Evolutionary conservation across 148 eudicot species (phyloP), one percentile per base, ranked within the genome.

Genomic region (Hydrangea macrophylla): DNA sequence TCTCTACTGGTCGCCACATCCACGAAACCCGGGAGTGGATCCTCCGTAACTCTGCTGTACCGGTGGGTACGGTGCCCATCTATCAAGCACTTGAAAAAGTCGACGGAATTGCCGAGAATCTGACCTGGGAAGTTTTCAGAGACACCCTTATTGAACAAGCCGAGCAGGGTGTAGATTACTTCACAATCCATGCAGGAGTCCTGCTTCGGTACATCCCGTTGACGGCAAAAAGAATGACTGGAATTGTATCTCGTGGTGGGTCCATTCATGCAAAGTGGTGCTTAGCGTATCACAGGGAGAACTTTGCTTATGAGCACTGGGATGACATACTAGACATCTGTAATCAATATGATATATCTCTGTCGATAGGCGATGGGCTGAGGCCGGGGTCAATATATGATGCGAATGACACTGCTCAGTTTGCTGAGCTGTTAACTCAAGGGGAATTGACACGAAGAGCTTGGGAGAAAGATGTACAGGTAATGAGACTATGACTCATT

Each of bases 11-110:
- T 24, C 95, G 90, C 23, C 98, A 93, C 79, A 93, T 93, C 66
- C 98, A 93, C n/a, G 98, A 93, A 76, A 93, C 98, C 18, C 96
- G 98, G 67, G 98, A 93, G 69, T 93, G 96, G 96, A 93, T 93
- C 78, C 72, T 93, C 15, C 89, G 96, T 9, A 93, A 93, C 75
- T 90, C 98, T 0, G 67, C 98, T 65, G 98, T 93, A 44, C 98
- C 98, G 6, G 98, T 93, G 55, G 98, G 98, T 7, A 93, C 98
- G 2, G 98, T 93, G 57, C 98, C 98, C 31, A 93, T 93, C 68
- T 93, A 93, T 64, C 98, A 93, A 81, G 96, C 98, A n/a, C 85
- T 93, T 51, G 98, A 93, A 68, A 93, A 90, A 76, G 98, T 93
- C 62, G 79, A 93, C 55, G 98, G 98, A 32, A 75, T 93, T 3